Conservation (phyloP, 495 filamentous ascomycete species). For the Neurospora sp. region DNA sequence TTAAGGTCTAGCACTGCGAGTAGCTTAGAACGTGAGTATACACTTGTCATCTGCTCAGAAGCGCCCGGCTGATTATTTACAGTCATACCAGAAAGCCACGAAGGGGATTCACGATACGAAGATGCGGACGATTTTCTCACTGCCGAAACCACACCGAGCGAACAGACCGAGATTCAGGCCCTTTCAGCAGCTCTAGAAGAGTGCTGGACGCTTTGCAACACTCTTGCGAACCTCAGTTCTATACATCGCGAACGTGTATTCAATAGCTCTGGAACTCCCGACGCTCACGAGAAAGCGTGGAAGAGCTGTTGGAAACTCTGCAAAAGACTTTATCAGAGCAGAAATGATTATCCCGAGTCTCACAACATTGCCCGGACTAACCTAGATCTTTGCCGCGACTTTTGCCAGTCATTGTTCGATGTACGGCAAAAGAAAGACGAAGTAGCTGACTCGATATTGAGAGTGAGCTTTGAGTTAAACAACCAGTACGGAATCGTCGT, state of each 20-base stretch:
- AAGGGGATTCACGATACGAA: slow-evolving; percentile 30
- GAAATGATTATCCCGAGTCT: slow-evolving; percentile 56
- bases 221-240: slow-evolving; percentile 72
- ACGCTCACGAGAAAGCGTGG: slow-evolving; percentile 77
- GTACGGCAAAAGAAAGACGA: slow-evolving; percentile 66
- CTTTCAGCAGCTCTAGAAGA: slow-evolving; percentile 72
- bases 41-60: not conserved
- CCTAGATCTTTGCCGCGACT: slow-evolving; percentile 79
- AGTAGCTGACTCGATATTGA: slow-evolving; percentile 67
- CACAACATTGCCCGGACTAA: slow-evolving; percentile 60
- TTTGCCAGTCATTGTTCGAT: slow-evolving; percentile 85
- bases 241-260: slow-evolving; percentile 74
- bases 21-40: slow-evolving; percentile 61
- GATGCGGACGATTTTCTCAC: slow-evolving; percentile 30
- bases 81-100: slow-evolving; percentile 42
- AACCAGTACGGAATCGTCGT: slow-evolving; percentile 50
- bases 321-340: slow-evolving; percentile 73
- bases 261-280: slow-evolving; percentile 55
- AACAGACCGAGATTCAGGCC: slow-evolving; percentile 55
- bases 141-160: slow-evolving; percentile 31
- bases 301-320: slow-evolving; percentile 87
- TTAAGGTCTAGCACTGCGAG: slow-evolving; percentile 42
- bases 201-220: slow-evolving; percentile 93
- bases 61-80: not conserved
- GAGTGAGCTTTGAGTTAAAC: slow-evolving; percentile 89